Conservation (phyloP, 495 filamentous ascomycete genomes). For the Schizothecium vesticola region DNA sequence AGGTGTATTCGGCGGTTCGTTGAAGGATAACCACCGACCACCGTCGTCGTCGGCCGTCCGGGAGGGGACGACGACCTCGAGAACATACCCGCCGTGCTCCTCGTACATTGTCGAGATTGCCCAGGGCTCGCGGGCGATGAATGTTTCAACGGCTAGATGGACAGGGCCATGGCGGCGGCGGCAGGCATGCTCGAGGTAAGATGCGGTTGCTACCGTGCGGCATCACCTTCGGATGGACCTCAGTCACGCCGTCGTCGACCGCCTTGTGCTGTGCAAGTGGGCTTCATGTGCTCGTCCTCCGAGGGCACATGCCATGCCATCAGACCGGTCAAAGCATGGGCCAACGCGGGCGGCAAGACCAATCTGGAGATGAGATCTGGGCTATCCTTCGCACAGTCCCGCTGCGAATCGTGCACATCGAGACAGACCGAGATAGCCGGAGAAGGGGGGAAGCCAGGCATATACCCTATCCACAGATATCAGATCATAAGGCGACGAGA, state of each 20-base stretch:
- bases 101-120: conserved; percentile 16
- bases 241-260: not conserved
- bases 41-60: not conserved
- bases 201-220: not conserved
- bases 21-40: conserved; percentile 1
- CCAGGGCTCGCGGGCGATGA: not conserved
- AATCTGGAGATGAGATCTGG: not conserved
- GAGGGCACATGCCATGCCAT: not conserved
- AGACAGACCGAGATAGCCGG: not conserved
- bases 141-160: conserved; percentile 10
- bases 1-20: not conserved
- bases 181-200: not conserved
- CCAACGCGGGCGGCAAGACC: not conserved
- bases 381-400: not conserved
- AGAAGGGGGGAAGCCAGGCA: not conserved
- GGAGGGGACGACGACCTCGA: not conserved
- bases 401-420: not conserved
- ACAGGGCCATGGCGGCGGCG: not conserved
- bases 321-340: not conserved
- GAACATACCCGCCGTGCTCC: not conserved
- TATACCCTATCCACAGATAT: not conserved
- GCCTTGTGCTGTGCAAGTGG: not conserved
- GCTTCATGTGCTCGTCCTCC: too few relatives aligned
- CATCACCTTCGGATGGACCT: not conserved
- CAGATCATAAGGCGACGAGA: not conserved